A percentile compares a stretch with the other conserved stretches of the same genome.
Conservation (phyloP, 768 basidiomycete species). For the Russula ochroleuca region DNA sequence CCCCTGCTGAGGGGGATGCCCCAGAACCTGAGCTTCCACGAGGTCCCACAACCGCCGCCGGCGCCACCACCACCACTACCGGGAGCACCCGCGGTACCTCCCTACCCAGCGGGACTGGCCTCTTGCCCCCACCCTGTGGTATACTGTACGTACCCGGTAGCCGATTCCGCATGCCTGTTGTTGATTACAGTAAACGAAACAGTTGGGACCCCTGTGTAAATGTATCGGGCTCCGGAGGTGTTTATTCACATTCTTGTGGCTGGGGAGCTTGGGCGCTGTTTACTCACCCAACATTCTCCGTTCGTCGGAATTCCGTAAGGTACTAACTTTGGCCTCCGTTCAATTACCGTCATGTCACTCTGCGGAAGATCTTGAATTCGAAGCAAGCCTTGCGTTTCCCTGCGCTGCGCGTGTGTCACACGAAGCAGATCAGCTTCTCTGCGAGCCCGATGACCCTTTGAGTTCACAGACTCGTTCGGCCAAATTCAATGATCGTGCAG, state of each 20-base stretch:
- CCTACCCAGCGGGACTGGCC: conserved; percentile 20
- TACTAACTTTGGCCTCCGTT: conserved; percentile 26
- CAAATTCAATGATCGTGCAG: conserved; percentile 72
- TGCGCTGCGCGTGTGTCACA: conserved; percentile 71
- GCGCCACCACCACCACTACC: not conserved
- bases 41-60: conserved; percentile 17
- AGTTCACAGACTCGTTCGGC: conserved; percentile 69
- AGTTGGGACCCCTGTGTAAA: too few species aligned
- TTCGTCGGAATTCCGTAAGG: conserved; percentile 12
- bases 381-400: conserved; percentile 86
- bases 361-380: conserved; percentile 98
- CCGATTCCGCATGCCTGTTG: conserved; percentile 7
- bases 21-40: conserved; percentile 25
- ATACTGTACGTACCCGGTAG: too few species aligned
- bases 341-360: conserved; percentile 79
- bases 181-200: conserved; percentile 34
- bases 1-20: conserved; percentile 29
- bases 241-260: conserved; percentile 91
- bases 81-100: conserved; percentile 8
- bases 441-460: conserved; percentile 93
- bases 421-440: conserved; percentile 86
- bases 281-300: conserved; percentile 11
- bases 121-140: conserved; percentile 21
- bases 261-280: conserved; percentile 65
- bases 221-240: conserved; percentile 94